Evolutionary conservation across 2,329 filamentous ascomycete species (phyloP), one percentile per base, ranked within the genome.

Genomic region (Diaporthe amygdali): DNA sequence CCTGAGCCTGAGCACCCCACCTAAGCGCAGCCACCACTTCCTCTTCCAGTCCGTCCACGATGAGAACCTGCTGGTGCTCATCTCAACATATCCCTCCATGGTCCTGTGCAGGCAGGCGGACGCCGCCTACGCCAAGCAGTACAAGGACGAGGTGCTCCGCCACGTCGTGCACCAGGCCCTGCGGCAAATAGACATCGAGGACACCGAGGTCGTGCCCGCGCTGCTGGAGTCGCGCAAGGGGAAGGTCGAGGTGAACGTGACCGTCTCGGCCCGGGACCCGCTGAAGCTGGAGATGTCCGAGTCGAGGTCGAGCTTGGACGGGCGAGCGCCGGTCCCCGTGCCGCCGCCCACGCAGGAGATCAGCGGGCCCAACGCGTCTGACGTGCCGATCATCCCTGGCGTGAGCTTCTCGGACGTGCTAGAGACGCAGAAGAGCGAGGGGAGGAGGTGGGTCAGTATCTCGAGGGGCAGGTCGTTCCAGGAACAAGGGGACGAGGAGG

Each of bases 21-120:
- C 71, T 9, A 17, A 20, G 27, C 69, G 69, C 49, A 10, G 55
- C 34, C 71, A 72, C 44, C 71, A 72, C 68, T 72, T 72, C 69
- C 71, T 72, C 27, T 64, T 71, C 20, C 71, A 71, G 64, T 67
- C 68, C 54, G 37, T 22, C 22, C n/a, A 9, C 20, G 37, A 63
- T 17, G 63, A 55, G 25, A 22, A n/a, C 56, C 14, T 71, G 20
- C 49, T 72, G 17, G 71, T 72, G 25, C 64, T 72, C 71, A 47
- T 72, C 64, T 71, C 71, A 20, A 68, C 37, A 2, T 72, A 72
- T 56, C 71, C 71, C 17, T 72, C 71, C 34, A 66, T 72, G 68
- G 64, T 69, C 41, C 69, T 71, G 47, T 72, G 71, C 69, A 59
- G 22, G 55, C 71, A 68, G 64, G 71, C 71, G 27, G 69, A 72